Evolutionary conservation across 805 yeast genomes (phyloP).

Genomic region (Candida caryicola): DNA sequence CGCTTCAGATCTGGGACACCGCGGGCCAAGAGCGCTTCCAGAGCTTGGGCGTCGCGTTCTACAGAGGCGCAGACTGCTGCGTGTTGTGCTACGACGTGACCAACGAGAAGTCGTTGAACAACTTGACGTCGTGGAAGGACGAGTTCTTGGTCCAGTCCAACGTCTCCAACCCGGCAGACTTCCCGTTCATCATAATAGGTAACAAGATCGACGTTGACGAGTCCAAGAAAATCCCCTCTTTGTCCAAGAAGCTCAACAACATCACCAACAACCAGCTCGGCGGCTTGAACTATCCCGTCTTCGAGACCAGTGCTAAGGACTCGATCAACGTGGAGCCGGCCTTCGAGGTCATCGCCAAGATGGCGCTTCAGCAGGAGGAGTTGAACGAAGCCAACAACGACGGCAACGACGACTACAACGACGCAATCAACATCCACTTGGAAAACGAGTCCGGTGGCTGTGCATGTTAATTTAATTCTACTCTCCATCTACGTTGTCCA

Average conservation of each 20-base stretch:
- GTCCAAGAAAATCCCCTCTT: conserved; percentile 67
- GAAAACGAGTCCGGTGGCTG: conserved; percentile 79
- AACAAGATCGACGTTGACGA: conserved; percentile 95
- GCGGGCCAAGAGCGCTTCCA: conserved; percentile 99
- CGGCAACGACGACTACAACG: conserved; percentile 80
- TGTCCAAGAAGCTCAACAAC: conserved; percentile 49
- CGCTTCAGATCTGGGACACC: conserved; percentile 94
- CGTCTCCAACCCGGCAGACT: conserved; percentile 88
- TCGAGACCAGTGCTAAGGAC: conserved; percentile 97
- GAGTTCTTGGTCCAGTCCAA: conserved; percentile 93
- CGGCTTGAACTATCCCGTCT: conserved; percentile 73
- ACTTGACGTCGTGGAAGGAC: conserved; percentile 88
- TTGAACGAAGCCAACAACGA: conserved; percentile 75
- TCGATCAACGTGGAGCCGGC: conserved; percentile 94
- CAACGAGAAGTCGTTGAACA: conserved; percentile 88
- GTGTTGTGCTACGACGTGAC: conserved; percentile 95
- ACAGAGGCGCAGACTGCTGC: conserved; percentile 97
- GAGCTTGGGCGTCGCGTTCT: conserved; percentile 93
- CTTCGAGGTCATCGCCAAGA: conserved; percentile 91
- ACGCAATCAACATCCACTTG: conserved; percentile 91
- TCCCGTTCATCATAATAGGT: conserved; percentile 94
- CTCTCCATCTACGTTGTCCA: background rate
- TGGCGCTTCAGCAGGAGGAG: conserved; percentile 93
- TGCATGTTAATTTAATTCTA: conserved; percentile 49
- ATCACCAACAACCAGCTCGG: conserved; percentile 49